phyloP scores from a whole-genome alignment of 2,329 filamentous ascomycete species.

The Exophiala lecanii-corni region DNA sequence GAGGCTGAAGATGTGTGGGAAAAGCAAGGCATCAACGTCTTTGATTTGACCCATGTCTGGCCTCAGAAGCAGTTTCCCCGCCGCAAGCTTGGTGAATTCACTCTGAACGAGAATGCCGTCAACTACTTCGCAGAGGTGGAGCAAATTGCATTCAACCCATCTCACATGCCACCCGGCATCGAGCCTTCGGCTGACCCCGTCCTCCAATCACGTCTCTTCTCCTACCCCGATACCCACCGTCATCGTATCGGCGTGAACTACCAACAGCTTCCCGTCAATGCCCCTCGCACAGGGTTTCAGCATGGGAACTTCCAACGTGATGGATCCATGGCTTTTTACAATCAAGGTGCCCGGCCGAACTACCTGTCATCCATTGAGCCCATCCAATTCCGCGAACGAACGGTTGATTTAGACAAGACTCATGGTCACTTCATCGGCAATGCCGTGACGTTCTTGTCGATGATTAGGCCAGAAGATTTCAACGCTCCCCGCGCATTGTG shows the following conservation, averaged over 20 bases:
- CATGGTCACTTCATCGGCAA: slow-evolving; percentile 48
- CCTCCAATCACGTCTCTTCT: slow-evolving; percentile 65
- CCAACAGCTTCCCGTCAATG: slow-evolving; percentile 60
- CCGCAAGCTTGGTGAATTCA: slow-evolving; percentile 50
- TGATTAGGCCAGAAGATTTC: slow-evolving; percentile 48
- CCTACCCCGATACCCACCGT: slow-evolving; percentile 64
- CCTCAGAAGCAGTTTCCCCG: slow-evolving; percentile 50
- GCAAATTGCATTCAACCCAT: slow-evolving; percentile 64
- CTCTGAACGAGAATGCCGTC: slow-evolving; percentile 51
- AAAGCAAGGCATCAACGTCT: slow-evolving; percentile 51
- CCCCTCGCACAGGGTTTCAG: slow-evolving; percentile 45
- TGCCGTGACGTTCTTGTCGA: slow-evolving; percentile 48
- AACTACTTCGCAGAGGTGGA: slow-evolving; percentile 65
- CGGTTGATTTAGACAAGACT: slow-evolving; percentile 45
- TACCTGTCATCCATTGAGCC: slow-evolving; percentile 53
- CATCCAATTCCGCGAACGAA: slow-evolving; percentile 44
- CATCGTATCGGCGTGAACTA: slow-evolving; percentile 62
- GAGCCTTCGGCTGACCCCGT: slow-evolving; percentile 68
- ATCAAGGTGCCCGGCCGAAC: slow-evolving; percentile 57
- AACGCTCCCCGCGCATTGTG: slow-evolving; percentile 54
- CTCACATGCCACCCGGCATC: slow-evolving; percentile 62
- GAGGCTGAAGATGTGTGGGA: slow-evolving; percentile 67
- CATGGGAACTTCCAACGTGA: slow-evolving; percentile 67
- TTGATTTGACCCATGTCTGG: slow-evolving; percentile 53
- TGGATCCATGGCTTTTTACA: slow-evolving; percentile 64